Conservation (phyloP, 2,329 filamentous ascomycete genomes). For the Aspergillus luchuensis region DNA sequence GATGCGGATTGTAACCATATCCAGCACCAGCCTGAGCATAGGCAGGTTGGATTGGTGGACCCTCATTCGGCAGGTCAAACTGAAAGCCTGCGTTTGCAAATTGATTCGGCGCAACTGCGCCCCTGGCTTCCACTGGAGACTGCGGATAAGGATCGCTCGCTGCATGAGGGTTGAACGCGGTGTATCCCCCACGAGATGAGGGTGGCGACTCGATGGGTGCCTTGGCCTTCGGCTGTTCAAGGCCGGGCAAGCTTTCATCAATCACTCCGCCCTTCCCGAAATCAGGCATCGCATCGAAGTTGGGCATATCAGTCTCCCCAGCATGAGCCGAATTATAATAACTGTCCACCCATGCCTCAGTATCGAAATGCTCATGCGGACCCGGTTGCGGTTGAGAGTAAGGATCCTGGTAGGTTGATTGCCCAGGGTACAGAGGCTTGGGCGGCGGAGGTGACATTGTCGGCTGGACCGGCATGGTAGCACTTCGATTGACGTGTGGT, state of each 20-base stretch:
- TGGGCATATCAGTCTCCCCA: slow-evolving; percentile 61
- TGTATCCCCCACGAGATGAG: slow-evolving; percentile 32
- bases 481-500: slow-evolving; percentile 37
- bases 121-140: slow-evolving; percentile 50
- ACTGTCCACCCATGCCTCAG: slow-evolving; percentile 50
- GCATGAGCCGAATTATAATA: slow-evolving; percentile 54
- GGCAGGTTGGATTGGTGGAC: slow-evolving; percentile 16
- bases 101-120: slow-evolving; percentile 30
- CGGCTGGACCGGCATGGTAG: slow-evolving; percentile 38
- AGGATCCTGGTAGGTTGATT: slow-evolving; percentile 37
- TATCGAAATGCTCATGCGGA: slow-evolving; percentile 24
- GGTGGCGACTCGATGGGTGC: slow-evolving; percentile 25
- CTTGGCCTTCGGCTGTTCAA: slow-evolving; percentile 34
- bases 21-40: slow-evolving; percentile 22
- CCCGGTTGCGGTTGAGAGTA: slow-evolving; percentile 23
- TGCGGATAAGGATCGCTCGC: slow-evolving; percentile 39
- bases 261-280: slow-evolving; percentile 27
- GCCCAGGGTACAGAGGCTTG: slow-evolving; percentile 38
- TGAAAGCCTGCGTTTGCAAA: slow-evolving; percentile 61
- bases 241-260: slow-evolving; percentile 37
- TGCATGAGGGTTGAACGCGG: slow-evolving; percentile 39
- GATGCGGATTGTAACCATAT: slow-evolving; percentile 23
- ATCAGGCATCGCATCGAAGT: slow-evolving; percentile 61
- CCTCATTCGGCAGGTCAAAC: slow-evolving; percentile 66
- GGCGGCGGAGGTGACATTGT: slow-evolving; percentile 20